A percentile compares a stretch with the other conserved stretches of the same genome.
Evolutionary conservation across 2,329 filamentous ascomycete species (phyloP).

Genomic region (Clarireedia homoeocarpa): DNA sequence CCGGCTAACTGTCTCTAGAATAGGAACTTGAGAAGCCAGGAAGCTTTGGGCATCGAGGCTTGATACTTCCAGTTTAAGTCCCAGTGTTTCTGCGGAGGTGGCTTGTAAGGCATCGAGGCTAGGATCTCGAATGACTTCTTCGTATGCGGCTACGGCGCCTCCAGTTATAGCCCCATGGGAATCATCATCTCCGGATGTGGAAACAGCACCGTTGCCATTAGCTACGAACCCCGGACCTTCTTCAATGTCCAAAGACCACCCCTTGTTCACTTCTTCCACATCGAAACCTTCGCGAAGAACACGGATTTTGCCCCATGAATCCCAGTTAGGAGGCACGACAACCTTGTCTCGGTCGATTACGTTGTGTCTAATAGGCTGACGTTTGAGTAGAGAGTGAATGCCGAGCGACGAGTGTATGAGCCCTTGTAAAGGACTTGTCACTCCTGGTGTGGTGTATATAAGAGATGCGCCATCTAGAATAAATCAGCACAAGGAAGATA

Average conservation of each 20-base stretch:
- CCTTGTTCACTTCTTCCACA: constrained; percentile 74
- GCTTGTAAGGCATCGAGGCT: constrained; percentile 54
- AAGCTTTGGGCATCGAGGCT: constrained; percentile 74
- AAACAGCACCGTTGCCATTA: constrained; percentile 23
- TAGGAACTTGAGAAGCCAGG: constrained; percentile 64
- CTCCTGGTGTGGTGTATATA: constrained; percentile 74
- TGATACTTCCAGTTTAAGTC: constrained; percentile 43
- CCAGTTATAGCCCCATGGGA: constrained; percentile 28
- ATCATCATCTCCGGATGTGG: constrained; percentile 10
- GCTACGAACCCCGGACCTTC: constrained; percentile 36
- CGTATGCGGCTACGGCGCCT: constrained; percentile 65
- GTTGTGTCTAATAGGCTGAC: constrained; percentile 75
- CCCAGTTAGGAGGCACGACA: constrained; percentile 92
- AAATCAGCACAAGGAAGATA: constrained; percentile 9
- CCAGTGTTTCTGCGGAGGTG: constrained; percentile 38
- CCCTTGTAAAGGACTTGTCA: constrained; percentile 67
- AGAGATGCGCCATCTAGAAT: constrained; percentile 68
- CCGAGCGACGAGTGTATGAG: constrained; percentile 80
- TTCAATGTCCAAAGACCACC: constrained; percentile 81
- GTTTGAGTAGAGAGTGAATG: constrained; percentile 75
- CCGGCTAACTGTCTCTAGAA: constrained; percentile 58
- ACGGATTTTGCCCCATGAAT: constrained; percentile 95
- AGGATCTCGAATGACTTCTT: constrained; percentile 71
- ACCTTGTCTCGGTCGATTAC: constrained; percentile 93
- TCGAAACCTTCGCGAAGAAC: constrained; percentile 89